These are phyloP conservation scores for Globisporangium emineosum DNA, from an alignment of 352 stramenopile species.

Conservation along the genomic window DNA sequence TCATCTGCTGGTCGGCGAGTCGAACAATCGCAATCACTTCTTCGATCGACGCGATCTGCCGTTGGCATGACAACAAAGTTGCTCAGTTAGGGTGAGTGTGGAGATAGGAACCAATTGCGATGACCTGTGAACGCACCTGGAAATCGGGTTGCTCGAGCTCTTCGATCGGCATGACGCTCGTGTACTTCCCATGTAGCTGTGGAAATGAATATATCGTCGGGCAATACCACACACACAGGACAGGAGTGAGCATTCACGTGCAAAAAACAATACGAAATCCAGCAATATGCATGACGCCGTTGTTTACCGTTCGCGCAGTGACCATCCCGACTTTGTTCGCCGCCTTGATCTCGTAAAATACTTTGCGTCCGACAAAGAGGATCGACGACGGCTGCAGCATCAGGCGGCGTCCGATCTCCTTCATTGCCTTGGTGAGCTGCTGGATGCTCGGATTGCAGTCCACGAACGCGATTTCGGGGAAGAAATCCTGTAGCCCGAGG, in stretches of 20 bases:
- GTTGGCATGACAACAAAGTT: not conserved
- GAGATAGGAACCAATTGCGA: not conserved
- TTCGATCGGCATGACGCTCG: slow-evolving; percentile 81
- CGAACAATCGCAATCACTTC: slow-evolving; percentile 71
- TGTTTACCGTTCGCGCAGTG: slow-evolving; percentile 69
- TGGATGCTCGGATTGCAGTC: slow-evolving; percentile 57
- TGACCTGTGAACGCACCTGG: slow-evolving; percentile 34
- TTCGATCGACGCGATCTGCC: slow-evolving; percentile 74
- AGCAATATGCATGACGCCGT: not conserved
- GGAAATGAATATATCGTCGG: too few relatives aligned
- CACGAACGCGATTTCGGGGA: slow-evolving; percentile 64
- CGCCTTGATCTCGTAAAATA: slow-evolving; percentile 87
- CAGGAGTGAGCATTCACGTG: not conserved
- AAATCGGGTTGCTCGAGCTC: slow-evolving; percentile 79
- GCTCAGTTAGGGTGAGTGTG: too few relatives aligned
- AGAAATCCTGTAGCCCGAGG: slow-evolving; percentile 60
- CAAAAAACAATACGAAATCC: not conserved
- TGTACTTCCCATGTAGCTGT: slow-evolving; percentile 86
- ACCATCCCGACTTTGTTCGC: slow-evolving; percentile 77
- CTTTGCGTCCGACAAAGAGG: slow-evolving; percentile 78
- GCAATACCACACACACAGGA: not conserved
- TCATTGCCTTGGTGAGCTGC: slow-evolving; percentile 72
- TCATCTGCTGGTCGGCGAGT: slow-evolving; percentile 75
- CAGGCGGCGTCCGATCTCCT: slow-evolving; percentile 54
- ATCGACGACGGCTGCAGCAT: slow-evolving; percentile 72